Evolutionary conservation across 192 early-diverging fungal genomes (phyloP).

Genomic region (Entrophospora sp.): DNA sequence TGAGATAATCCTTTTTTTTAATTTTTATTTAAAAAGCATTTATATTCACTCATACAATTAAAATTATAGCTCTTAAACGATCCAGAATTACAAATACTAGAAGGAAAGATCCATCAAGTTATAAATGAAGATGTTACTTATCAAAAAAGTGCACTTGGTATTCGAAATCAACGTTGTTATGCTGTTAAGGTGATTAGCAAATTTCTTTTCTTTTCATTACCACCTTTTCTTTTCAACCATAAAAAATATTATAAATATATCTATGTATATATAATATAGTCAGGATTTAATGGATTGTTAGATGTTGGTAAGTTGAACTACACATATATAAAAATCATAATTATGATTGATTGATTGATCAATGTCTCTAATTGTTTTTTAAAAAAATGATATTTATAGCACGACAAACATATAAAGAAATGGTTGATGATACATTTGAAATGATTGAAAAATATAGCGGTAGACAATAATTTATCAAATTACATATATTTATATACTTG

Average conservation of each 20-base stretch:
- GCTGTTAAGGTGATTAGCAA: conserved; percentile 61
- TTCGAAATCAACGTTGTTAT: conserved; percentile 80
- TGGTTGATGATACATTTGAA: conserved; percentile 61
- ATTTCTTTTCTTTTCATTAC: too few species aligned
- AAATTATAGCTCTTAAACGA: conserved; percentile 30
- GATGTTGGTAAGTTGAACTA: conserved; percentile 58
- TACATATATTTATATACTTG: too few species aligned
- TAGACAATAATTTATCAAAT: conserved; percentile 36
- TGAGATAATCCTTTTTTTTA: background rate
- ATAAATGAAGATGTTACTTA: conserved; percentile 63
- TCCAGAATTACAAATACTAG: conserved; percentile 27
- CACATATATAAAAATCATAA: background rate
- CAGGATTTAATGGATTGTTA: conserved; percentile 73
- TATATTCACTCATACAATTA: too few species aligned
- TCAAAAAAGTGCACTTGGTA: conserved; percentile 65
- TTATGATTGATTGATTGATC: too few species aligned
- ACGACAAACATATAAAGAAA: conserved; percentile 71
- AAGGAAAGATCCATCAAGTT: conserved; percentile 45
- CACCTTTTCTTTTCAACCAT: too few species aligned
- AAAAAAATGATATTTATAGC: conserved; percentile 31
- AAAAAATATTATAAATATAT: too few species aligned
- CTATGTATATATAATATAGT: conserved; percentile 25
- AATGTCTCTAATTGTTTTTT: too few species aligned
- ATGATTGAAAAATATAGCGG: conserved; percentile 40
- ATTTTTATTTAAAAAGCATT: background rate